Percentiles rank a stretch among this genome's conserved stretches.
Evolutionary conservation across 176 grass and related monocot species (phyloP).

Genomic region (Lolium rigidum): DNA sequence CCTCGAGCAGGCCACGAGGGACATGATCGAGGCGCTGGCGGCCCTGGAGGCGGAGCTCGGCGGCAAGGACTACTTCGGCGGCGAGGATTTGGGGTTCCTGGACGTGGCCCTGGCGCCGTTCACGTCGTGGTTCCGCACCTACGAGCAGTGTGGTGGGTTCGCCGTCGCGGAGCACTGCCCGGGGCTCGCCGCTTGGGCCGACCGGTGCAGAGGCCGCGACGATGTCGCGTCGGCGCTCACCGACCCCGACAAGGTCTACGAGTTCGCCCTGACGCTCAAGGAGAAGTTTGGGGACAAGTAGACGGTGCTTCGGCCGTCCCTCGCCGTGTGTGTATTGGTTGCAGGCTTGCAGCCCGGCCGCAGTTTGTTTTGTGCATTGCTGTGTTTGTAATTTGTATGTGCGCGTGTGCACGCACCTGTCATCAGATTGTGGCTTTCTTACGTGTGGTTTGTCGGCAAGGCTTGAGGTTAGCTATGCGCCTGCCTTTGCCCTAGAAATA

Average conservation of each 20-base stretch:
- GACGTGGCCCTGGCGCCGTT: not conserved
- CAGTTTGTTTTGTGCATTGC: not conserved
- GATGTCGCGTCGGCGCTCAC: not conserved
- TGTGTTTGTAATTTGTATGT: not conserved
- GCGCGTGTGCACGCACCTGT: not conserved
- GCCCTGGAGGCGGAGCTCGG: conserved; percentile 6
- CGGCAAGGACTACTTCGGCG: conserved; percentile 1
- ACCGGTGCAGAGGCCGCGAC: not conserved
- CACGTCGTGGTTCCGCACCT: not conserved
- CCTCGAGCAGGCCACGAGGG: not conserved
- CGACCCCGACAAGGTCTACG: not conserved
- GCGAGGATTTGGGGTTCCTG: not conserved
- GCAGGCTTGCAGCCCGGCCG: fast-evolving
- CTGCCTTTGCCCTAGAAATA: not conserved
- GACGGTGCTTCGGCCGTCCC: not conserved
- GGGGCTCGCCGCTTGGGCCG: not conserved
- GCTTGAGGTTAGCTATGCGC: not conserved
- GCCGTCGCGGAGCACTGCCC: not conserved
- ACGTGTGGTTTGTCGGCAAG: not conserved
- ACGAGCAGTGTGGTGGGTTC: not conserved
- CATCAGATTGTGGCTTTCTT: not conserved
- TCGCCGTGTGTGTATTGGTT: not conserved
- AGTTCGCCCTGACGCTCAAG: not conserved
- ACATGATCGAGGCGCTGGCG: not conserved
- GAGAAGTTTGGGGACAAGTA: not conserved